Conservation (phyloP, 495 filamentous ascomycete genomes). For the Chaetomium fimeti region DNA sequence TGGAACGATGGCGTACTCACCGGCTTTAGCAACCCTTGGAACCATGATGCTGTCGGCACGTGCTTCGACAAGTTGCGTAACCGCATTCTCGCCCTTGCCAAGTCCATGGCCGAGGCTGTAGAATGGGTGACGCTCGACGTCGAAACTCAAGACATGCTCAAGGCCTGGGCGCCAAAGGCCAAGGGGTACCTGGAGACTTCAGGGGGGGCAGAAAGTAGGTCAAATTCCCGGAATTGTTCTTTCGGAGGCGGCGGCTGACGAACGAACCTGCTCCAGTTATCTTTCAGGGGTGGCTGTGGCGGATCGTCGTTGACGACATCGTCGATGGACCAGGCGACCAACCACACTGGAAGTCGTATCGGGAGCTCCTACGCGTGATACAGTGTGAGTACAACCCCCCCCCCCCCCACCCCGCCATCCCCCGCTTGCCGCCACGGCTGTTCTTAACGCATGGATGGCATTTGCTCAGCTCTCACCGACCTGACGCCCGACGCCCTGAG, state of each 20-base stretch:
- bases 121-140: neutral
- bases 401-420: too few species aligned
- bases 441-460: too few species aligned
- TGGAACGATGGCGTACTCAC: too few species aligned
- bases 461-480: neutral
- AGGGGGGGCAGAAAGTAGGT: neutral
- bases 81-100: too few species aligned
- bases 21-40: too few species aligned
- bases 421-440: neutral
- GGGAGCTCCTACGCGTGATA: neutral
- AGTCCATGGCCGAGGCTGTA: neutral
- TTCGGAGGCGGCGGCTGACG: neutral
- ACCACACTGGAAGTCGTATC: neutral
- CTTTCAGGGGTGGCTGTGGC: neutral
- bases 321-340: neutral
- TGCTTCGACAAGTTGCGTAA: too few species aligned
- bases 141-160: neutral
- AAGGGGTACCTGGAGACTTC: neutral
- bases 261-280: neutral
- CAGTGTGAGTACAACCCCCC: neutral
- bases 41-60: too few species aligned
- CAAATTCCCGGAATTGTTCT: neutral
- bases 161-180: neutral
- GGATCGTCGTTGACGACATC: neutral
- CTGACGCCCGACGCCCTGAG: neutral